phyloP scores from a whole-genome alignment of 2,329 filamentous ascomycete species.

The Aureobasidium uvarum region DNA sequence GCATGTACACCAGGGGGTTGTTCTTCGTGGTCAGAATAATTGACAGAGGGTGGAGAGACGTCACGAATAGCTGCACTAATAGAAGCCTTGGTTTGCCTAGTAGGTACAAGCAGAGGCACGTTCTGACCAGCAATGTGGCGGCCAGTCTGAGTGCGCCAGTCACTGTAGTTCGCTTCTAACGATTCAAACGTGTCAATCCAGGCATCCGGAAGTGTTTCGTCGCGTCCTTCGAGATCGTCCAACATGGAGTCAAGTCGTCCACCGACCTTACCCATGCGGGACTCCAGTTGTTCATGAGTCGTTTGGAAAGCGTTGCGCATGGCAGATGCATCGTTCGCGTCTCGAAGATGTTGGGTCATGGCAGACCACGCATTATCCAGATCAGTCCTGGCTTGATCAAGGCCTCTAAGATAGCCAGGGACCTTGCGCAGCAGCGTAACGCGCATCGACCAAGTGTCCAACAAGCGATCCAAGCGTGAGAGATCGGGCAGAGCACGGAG shows the following conservation, averaged over 20 bases:
- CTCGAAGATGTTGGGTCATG: slow-evolving; percentile 43
- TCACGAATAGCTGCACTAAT: neutral
- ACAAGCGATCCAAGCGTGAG: slow-evolving; percentile 67
- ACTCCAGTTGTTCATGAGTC: slow-evolving; percentile 64
- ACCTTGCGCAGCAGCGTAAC: slow-evolving; percentile 71
- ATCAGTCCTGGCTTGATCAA: slow-evolving; percentile 63
- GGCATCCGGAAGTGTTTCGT: slow-evolving; percentile 77
- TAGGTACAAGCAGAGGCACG: neutral
- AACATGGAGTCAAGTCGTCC: slow-evolving; percentile 78
- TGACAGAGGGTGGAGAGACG: neutral
- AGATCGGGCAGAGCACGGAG: slow-evolving; percentile 83
- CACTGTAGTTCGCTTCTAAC: slow-evolving; percentile 72
- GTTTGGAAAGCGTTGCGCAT: slow-evolving; percentile 40
- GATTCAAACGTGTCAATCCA: slow-evolving; percentile 88
- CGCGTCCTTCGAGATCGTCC: slow-evolving; percentile 76
- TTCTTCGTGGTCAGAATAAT: neutral
- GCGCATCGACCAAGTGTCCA: slow-evolving; percentile 75
- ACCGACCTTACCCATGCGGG: slow-evolving; percentile 68
- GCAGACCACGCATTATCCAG: slow-evolving; percentile 66
- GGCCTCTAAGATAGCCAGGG: slow-evolving; percentile 63
- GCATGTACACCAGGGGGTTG: neutral
- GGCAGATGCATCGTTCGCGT: slow-evolving; percentile 44
- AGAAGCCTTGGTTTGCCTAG: neutral
- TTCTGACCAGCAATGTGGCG: slow-evolving; percentile 57
- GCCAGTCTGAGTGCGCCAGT: slow-evolving; percentile 79